These are phyloP conservation scores for Sclerotinia borealis DNA, from an alignment of 2,329 filamentous ascomycete species.

Conservation along the genomic window DNA sequence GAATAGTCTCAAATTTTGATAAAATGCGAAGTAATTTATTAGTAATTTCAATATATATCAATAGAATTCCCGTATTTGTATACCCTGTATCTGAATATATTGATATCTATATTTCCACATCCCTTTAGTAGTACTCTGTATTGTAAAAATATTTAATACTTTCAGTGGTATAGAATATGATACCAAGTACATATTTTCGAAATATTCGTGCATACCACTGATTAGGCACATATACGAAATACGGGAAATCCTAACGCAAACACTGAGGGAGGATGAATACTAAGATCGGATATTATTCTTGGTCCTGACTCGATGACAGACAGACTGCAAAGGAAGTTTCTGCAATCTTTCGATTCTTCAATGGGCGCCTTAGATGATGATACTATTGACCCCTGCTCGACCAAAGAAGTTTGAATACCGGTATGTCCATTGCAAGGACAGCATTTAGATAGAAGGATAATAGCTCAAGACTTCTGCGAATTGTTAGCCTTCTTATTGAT, in stretches of 20 bases:
- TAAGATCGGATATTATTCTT: not conserved
- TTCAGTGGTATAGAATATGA: not conserved
- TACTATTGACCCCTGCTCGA: not conserved
- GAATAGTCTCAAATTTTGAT: no score
- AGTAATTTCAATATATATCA: no score
- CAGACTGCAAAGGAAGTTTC: not conserved
- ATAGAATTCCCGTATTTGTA: no score
- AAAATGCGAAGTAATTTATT: no score
- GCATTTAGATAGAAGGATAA: not conserved
- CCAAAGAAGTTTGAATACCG: not conserved
- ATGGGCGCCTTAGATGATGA: not conserved
- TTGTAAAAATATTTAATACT: no score
- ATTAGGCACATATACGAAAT: no score
- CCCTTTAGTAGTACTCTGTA: no score
- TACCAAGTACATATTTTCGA: not conserved
- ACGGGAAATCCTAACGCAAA: no score
- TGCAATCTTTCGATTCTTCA: not conserved
- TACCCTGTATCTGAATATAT: no score
- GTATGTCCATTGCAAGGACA: not conserved
- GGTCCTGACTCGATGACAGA: constrained; percentile 3
- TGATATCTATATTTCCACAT: no score
- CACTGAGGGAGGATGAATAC: not conserved
- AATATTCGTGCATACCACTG: no score
- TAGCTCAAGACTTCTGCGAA: not conserved
- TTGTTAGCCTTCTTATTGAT: not conserved